These are phyloP conservation scores for Magnaporthiopsis incrustans DNA, from an alignment of 2,329 filamentous ascomycete genomes.

Conservation along the genomic window DNA sequence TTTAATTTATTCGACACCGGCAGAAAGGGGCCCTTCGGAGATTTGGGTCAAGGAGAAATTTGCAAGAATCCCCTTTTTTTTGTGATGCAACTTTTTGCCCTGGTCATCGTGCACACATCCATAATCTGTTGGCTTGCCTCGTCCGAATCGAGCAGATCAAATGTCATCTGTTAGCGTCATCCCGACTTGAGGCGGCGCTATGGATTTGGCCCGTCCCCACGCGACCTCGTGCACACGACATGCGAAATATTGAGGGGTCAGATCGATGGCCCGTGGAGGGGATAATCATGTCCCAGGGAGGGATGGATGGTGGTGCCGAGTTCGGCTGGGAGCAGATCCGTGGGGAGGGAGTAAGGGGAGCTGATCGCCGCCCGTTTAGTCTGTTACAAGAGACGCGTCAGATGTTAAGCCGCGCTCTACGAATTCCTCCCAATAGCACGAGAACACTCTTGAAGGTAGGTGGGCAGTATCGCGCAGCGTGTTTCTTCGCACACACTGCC, in stretches of 20 bases:
- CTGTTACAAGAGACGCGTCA: not conserved
- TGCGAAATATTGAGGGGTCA: not conserved
- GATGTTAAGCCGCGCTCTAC: not conserved
- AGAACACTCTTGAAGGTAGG: not conserved
- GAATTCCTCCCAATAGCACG: not conserved
- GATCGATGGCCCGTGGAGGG: not conserved
- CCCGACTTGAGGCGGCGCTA: not conserved
- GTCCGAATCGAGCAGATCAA: not conserved
- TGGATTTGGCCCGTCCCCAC: not conserved
- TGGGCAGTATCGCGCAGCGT: not conserved
- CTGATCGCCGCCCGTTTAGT: not conserved
- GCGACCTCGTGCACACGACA: not conserved
- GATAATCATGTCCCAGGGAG: not conserved
- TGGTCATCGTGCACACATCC: not conserved
- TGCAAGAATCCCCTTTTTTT: not conserved
- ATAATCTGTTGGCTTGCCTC: not conserved
- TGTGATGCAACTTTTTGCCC: not conserved
- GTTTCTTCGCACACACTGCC: too few species aligned
- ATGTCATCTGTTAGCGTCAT: not conserved
- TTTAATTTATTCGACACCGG: not conserved
- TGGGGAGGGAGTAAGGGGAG: not conserved
- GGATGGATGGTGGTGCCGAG: not conserved
- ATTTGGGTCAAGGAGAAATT: not conserved
- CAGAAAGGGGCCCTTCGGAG: not conserved
- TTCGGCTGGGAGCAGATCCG: not conserved